A percentile compares a stretch with the other conserved stretches of the same genome.
Conservation (phyloP, 495 filamentous ascomycete species). For the Bacidia rubella region DNA sequence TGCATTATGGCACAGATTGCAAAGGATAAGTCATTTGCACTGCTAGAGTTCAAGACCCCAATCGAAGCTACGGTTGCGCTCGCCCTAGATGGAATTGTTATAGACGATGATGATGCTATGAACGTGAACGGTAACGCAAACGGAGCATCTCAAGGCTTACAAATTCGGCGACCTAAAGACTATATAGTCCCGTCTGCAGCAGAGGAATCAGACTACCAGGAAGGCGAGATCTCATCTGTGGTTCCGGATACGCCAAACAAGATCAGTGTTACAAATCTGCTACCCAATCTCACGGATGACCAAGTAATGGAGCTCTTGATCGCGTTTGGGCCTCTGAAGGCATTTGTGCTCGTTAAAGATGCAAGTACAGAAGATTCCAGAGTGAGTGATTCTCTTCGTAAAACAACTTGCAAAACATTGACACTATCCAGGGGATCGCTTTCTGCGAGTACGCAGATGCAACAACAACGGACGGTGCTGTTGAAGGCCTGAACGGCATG, state of each 20-base stretch:
- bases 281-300: conserved; percentile 73
- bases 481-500: conserved; percentile 87
- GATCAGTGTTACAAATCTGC: conserved; percentile 82
- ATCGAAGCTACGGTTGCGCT: conserved; percentile 83
- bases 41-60: conserved; percentile 80
- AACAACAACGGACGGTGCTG: conserved; percentile 63
- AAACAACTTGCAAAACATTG: not conserved
- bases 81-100: conserved; percentile 76
- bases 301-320: conserved; percentile 81
- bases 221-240: conserved; percentile 61
- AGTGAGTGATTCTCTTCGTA: conserved; percentile 38
- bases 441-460: conserved; percentile 91
- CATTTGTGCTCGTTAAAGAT: conserved; percentile 86
- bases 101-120: conserved; percentile 53
- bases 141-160: conserved; percentile 47
- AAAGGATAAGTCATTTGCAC: conserved; percentile 62
- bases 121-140: conserved; percentile 41
- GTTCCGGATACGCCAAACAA: conserved; percentile 92
- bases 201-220: conserved; percentile 65
- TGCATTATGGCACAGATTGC: conserved; percentile 76
- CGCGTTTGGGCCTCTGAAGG: conserved; percentile 85
- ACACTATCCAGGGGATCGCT: conserved; percentile 61
- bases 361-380: conserved; percentile 71
- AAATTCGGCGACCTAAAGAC: conserved; percentile 85
- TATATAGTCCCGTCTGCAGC: conserved; percentile 81